Evolutionary conservation across 768 basidiomycete genomes (phyloP), one percentile per base, ranked within the genome.

Genomic region (Mycena metata): DNA sequence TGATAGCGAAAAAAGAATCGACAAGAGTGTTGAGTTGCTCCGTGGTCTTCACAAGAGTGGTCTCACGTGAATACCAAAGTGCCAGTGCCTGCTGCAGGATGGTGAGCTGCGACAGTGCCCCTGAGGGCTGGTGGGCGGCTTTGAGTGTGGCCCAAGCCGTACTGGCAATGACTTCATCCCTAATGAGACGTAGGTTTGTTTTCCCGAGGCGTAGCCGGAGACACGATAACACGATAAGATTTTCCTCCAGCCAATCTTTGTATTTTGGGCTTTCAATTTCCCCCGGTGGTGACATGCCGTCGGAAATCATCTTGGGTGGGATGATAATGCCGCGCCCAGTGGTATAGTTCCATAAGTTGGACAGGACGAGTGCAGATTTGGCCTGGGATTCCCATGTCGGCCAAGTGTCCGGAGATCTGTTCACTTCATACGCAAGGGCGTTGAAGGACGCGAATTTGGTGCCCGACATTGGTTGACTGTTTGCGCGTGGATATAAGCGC

Each of bases 381-480:
- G 30, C 33, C 12, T 60, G 19, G 6, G 50, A 16, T 19, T 49
- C 60, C 60, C 60, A 61, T 11, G 45, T 36, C 23, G 47, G 60
- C 60, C 60, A 51, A 10, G 21, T 60, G 35, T 60, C 46, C n/a
- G 47, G 15, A 3, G 35, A 21, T 23, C 21, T 21, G 8, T 49
- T 46, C 35, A 13, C 21, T 21, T 60, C 59, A n/a, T 60, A 60
- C 23, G 5, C 15, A n/a, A 60, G 59, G 16, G 9, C 26, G 21
- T 36, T 35, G 35, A 60, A 60, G 35, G 46, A 23, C 17, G 36
- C 46, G 23, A 60, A 60, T 50, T 36, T 49, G 36, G 59, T 24
- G 23, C 21, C 59, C 33, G 47, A 23, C 46, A 50, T 60, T 24
- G 47, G 59, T 60, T 60, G 59, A 60, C 59, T 60, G 59, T 46